Evolutionary conservation across 129 eudicot genomes (phyloP), one percentile per base, ranked within the genome.

Genomic region (Apium graveolens): DNA sequence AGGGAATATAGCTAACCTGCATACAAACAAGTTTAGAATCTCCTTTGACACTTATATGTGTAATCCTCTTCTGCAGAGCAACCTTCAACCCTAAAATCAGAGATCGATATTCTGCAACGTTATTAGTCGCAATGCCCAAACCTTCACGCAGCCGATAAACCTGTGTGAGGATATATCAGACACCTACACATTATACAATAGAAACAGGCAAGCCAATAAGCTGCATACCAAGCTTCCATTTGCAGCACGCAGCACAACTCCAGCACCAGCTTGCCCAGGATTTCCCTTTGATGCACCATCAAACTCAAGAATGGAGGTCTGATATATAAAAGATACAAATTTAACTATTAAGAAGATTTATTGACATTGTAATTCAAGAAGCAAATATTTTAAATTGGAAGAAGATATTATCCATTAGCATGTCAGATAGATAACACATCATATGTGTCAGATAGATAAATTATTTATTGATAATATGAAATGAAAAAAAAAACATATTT

Each of bases 231-330:
- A 69, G 82, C 88, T 90, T 85, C 98, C 98, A 86, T 91, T 93
- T 62, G 83, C 88, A 27, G 90, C 86, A 53, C 97, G 93, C 51
- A 94, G 77, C 31, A 94, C 88, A 73, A 89, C 98, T 39, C 93
- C 99, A 41, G 99, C 99, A 83, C 97, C 99, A 76, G 99, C 94
- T 55, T 73, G 92, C 76, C 99, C 99, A 81, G 99, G 99, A 87
- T 95, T 95, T 74, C 97, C 96, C 85, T 92, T 95, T 75, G 99
- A 91, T 60, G 99, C 97, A 69, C 99, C 99, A 85, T 95, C 99
- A 83, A 95, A 95, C 89, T 95, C 96, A 29, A 95, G 84, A 78
- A 86, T 78, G 80, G 89, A 95, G 24, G 97, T 88, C 79, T 83
- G 53, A 96, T 87, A 89, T 26, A 53, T 73, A 48, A 11, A 60